Percentiles rank a stretch among this genome's conserved stretches.
These are phyloP conservation scores for Candida namnaoensis DNA, from an alignment of 805 yeast genomes.

Conservation along the genomic window DNA sequence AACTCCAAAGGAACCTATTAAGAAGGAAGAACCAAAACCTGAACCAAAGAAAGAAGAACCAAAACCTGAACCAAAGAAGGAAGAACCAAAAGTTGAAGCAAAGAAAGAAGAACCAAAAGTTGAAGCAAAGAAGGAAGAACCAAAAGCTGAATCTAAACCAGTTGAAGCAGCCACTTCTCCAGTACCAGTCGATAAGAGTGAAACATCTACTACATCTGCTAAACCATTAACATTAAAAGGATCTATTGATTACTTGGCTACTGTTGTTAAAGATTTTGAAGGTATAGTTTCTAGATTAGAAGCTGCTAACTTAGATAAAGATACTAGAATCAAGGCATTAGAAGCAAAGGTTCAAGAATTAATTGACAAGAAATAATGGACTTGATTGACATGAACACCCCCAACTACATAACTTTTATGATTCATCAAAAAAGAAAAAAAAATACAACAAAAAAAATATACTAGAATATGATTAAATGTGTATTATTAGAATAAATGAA, in stretches of 20 bases:
- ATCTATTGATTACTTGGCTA: constrained; percentile 59
- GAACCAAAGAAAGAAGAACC: constrained; percentile 9
- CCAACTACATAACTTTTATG: no score
- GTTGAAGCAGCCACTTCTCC: constrained; percentile 7
- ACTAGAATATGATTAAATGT: no score
- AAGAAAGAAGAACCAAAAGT: constrained; percentile 4
- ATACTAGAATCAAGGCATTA: constrained; percentile 45
- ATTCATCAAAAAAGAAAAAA: no score
- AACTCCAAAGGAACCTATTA: constrained; percentile 6
- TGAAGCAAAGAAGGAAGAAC: constrained; percentile 8
- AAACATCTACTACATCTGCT: constrained; percentile 17
- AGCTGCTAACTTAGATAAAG: constrained; percentile 53
- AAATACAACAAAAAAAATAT: no score
- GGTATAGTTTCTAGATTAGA: constrained; percentile 41
- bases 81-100: constrained; percentile 10
- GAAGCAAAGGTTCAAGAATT: constrained; percentile 56
- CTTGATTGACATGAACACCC: no score
- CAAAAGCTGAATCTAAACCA: constrained; percentile 6
- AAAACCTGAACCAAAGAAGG: constrained; percentile 13
- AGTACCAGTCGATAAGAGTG: constrained; percentile 7
- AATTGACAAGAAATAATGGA: constrained; percentile 27
- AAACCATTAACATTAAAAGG: constrained; percentile 61
- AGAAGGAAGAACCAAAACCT: constrained; percentile 1
- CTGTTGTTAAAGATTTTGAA: constrained; percentile 51
- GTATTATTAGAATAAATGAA: no score